Evolutionary conservation across 1,139 yeast genomes (phyloP), one percentile per base, ranked within the genome.

Genomic region (Candida sp.): DNA sequence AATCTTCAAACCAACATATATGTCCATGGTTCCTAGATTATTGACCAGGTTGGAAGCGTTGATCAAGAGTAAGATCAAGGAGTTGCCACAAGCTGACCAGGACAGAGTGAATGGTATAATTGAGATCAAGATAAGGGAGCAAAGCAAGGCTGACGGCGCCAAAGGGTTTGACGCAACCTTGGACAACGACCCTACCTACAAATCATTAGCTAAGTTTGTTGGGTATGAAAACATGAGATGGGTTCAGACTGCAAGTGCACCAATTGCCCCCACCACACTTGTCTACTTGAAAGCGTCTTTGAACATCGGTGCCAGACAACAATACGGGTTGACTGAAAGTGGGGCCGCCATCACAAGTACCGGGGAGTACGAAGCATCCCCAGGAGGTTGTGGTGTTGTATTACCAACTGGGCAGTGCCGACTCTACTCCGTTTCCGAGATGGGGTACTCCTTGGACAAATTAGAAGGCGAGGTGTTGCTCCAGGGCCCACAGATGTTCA

Each of bases 271-370:
- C 5, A 65, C 66, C 8, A 68, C 76, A 1, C 54, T 73, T 38
- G 58, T 59, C 47, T 73, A 66, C 54, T 56, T 73, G 50, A 72
- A 70, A 55, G 73, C 77, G 3, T 54, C 69, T 9, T 62, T 72
- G 51, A 66, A 66, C 42, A 55, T 67, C 43, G 77, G 78, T n/a
- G 49, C 72, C 35, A 54, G 66, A 33, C 77, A 73, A 51, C 66
- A 73, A 45, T 73, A 73, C 51, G 78, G 78, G 0, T 64, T 72
- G 50, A 73, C 77, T 4, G 78, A 73, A 54, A 63, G 69, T 26
- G 69, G 68, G 49, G 77, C 73, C 2, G 77, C 77, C 5, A 58
- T 70, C 9, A 61, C 72, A 33, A 46, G 61, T 30, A 63, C 75
- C 1, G 56, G 58, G 39, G 59, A 56, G n/a, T 69, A 61, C 54